These are phyloP conservation scores for Dorcoceras hygrometricum DNA, from an alignment of 257 asterid genomes.

Conservation along the genomic window DNA sequence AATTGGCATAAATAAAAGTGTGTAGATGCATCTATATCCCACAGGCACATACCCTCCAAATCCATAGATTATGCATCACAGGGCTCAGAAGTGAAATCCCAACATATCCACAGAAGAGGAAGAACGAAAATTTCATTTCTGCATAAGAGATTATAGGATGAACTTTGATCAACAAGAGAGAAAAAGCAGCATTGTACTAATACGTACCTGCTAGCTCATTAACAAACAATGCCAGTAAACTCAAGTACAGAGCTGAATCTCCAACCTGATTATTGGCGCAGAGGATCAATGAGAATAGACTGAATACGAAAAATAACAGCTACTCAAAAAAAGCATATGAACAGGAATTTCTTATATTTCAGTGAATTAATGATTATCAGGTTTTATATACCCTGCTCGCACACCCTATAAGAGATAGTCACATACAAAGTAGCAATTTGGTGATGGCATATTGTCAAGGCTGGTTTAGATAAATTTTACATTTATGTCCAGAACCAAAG, in stretches of 20 bases:
- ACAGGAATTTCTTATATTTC: not conserved
- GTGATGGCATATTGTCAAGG: conserved; percentile 8
- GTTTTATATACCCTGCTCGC: not conserved
- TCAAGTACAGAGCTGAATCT: conserved; percentile 90
- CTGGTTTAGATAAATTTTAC: not conserved
- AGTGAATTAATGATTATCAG: not conserved
- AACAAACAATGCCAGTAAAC: conserved; percentile 72
- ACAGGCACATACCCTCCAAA: conserved; percentile 85
- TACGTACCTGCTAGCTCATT: conserved; percentile 78
- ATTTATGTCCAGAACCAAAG: not conserved
- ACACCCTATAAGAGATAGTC: conserved; percentile 10
- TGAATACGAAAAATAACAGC: conserved; percentile 11
- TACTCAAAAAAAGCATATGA: not conserved
- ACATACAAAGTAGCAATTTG: conserved; percentile 21
- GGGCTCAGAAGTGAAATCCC: conserved; percentile 93
- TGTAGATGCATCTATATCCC: conserved; percentile 17
- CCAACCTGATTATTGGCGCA: conserved; percentile 61
- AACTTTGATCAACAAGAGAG: conserved; percentile 11
- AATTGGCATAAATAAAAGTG: conserved; percentile 14
- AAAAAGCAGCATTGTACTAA: conserved; percentile 4
- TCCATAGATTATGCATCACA: conserved; percentile 98
- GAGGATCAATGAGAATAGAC: conserved; percentile 20
- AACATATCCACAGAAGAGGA: conserved; percentile 86
- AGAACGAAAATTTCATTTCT: conserved; percentile 92
- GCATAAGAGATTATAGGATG: conserved; percentile 29